Conservation (phyloP, 257 asterid genomes). For the Leonotis leonurus region DNA sequence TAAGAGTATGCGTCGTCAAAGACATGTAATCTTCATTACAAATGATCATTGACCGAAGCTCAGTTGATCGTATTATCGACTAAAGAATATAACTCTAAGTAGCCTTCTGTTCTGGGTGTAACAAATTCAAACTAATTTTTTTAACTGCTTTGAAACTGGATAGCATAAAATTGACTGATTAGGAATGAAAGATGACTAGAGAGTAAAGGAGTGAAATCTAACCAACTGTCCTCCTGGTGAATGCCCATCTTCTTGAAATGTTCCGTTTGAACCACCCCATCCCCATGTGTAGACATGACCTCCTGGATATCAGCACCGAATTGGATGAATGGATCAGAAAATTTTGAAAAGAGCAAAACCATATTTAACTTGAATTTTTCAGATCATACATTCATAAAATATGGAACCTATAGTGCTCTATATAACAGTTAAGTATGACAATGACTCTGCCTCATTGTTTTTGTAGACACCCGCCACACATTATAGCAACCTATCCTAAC, state of each 20-base stretch:
- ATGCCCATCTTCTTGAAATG: conserved; percentile 77
- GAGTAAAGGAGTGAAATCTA: conserved; percentile 14
- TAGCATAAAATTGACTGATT: neutral
- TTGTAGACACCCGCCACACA: neutral
- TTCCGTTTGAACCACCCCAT: conserved; percentile 98
- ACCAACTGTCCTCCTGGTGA: conserved; percentile 99
- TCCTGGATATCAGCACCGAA: conserved; percentile 35
- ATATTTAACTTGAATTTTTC: neutral
- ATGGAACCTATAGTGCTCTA: neutral
- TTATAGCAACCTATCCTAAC: no score
- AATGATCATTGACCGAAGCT: neutral
- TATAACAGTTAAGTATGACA: neutral
- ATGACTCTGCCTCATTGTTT: neutral
- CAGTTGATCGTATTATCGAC: neutral
- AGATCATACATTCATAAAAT: neutral
- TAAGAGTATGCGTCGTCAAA: neutral
- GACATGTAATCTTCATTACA: neutral
- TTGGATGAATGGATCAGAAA: conserved; percentile 9
- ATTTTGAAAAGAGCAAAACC: neutral
- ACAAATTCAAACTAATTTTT: neutral
- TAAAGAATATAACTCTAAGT: neutral
- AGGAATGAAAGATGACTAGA: neutral
- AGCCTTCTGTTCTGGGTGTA: neutral
- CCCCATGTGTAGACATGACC: conserved; percentile 89
- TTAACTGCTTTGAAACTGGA: neutral